Evolutionary conservation across 2,329 filamentous ascomycete species (phyloP).

Genomic region (Apiospora marii): DNA sequence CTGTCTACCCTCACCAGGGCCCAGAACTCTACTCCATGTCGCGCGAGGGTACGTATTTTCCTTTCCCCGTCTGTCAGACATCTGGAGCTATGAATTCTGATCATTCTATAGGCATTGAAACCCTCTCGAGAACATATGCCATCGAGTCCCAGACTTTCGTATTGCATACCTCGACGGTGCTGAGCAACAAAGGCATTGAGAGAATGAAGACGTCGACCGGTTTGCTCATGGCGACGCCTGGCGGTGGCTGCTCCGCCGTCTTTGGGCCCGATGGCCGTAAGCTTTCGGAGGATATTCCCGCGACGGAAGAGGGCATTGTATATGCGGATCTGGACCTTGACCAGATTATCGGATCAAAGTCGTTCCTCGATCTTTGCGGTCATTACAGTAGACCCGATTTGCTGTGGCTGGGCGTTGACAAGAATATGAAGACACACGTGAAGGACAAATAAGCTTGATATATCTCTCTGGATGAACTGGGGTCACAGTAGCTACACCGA

Average conservation of each 20-base stretch:
- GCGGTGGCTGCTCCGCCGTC: conserved; percentile 54
- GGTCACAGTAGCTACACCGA: not conserved
- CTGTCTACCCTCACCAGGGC: conserved; percentile 33
- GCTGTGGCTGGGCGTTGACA: conserved; percentile 53
- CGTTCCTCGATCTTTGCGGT: conserved; percentile 54
- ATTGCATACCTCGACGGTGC: conserved; percentile 58
- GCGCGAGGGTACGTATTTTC: conserved; percentile 33
- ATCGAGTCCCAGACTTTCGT: conserved; percentile 64
- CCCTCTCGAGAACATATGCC: conserved; percentile 61
- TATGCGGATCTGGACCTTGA: conserved; percentile 57
- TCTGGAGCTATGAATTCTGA: not conserved
- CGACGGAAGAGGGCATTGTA: conserved; percentile 49
- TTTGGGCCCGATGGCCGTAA: conserved; percentile 59
- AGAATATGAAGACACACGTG: conserved; percentile 29
- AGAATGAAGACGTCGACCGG: conserved; percentile 50
- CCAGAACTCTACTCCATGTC: conserved; percentile 42
- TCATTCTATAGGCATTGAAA: conserved; percentile 44
- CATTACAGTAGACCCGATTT: conserved; percentile 61
- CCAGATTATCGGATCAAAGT: conserved; percentile 48
- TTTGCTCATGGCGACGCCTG: conserved; percentile 47
- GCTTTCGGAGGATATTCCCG: conserved; percentile 47
- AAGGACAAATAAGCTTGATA: not conserved
- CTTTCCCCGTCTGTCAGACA: too few relatives aligned
- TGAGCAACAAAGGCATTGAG: conserved; percentile 53
- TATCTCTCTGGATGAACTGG: too few relatives aligned